Evolutionary conservation across 2,329 filamentous ascomycete genomes (phyloP).

Genomic region (Aspergillus alliaceus): DNA sequence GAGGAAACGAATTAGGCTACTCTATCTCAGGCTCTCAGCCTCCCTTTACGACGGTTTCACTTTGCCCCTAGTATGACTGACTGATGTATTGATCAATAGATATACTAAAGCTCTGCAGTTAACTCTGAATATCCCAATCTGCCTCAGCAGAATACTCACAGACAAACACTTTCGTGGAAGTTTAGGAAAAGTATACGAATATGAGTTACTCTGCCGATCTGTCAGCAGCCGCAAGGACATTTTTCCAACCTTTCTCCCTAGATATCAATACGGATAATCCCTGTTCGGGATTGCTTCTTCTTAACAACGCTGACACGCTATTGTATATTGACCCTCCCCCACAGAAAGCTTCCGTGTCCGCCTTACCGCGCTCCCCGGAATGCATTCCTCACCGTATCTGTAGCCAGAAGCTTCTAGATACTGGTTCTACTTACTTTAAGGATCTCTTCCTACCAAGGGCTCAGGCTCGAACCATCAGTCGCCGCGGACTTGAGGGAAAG

Average conservation of each 20-base stretch:
- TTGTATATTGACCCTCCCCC: constrained; percentile 37
- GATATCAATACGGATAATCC: neutral
- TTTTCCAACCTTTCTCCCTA: neutral
- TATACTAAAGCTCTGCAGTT: neutral
- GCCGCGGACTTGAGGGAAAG: constrained; percentile 25
- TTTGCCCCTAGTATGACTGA: neutral
- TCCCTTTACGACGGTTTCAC: neutral
- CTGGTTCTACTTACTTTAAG: constrained; percentile 30
- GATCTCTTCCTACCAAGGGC: constrained; percentile 29
- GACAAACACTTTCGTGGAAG: no score
- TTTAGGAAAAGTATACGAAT: neutral
- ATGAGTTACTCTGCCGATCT: neutral
- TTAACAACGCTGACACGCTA: constrained; percentile 36
- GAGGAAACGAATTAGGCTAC: neutral
- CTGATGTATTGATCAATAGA: neutral
- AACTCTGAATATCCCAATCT: neutral
- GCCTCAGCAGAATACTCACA: neutral
- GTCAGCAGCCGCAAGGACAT: neutral
- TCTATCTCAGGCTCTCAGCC: no score
- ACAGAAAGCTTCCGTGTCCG: constrained; percentile 12
- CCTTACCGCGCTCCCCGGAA: constrained; percentile 13
- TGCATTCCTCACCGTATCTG: constrained; percentile 34
- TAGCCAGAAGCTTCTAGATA: constrained; percentile 31
- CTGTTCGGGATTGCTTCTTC: constrained; percentile 6
- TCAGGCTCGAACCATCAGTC: constrained; percentile 30